Evolutionary conservation across 2,329 filamentous ascomycete species (phyloP), one percentile per base, ranked within the genome.

Genomic region (Colletotrichum liaoningense): DNA sequence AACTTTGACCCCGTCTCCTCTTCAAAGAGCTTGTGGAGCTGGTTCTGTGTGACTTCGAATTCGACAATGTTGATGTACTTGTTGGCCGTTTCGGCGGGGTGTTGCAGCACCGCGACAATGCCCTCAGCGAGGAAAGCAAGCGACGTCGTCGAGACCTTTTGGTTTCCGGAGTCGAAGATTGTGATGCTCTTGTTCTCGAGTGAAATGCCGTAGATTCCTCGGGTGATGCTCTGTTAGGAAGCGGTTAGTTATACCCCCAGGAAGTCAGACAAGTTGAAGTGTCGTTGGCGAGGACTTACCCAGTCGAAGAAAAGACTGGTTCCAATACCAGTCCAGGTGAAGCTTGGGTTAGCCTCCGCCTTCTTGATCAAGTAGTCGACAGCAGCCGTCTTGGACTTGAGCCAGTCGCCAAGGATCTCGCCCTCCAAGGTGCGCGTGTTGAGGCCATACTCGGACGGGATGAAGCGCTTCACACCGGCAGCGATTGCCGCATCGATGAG

Each of bases 261-360:
- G 0, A 1, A 30, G 1, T 33, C 5, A 4, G 6, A 3, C 30
- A n/a, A 3, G 19, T 4, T 1, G 42, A 49, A 11, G 0, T 22
- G 19, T 49, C 19, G 8, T 2, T 9, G 19, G 8, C 19, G 8
- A 22, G 42, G 8, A 76, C 81, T 35, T 78, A 86, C 85, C 88
- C 87, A 90, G 77, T 93, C 91, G 78, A 93, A 91, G 80, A 93
- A 90, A 4, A 88, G 81, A 0, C 90, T 89, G 11, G 84, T 88
- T 3, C 89, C 86, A 14, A 93, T 78, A 3, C 84, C 88, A 1
- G 89, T 92, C 91, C 91, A 93, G 26, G 84, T 86, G 74, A 93
- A 87, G n/a, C 67, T 56, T 2, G 71, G 60, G 16, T 74, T 49
- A 38, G 60, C 67, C 58, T 72, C 16, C 5, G 75, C 72, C 42